Evolutionary conservation across 2,329 filamentous ascomycete genomes (phyloP).

Genomic region (Leptographium wingfieldii): DNA sequence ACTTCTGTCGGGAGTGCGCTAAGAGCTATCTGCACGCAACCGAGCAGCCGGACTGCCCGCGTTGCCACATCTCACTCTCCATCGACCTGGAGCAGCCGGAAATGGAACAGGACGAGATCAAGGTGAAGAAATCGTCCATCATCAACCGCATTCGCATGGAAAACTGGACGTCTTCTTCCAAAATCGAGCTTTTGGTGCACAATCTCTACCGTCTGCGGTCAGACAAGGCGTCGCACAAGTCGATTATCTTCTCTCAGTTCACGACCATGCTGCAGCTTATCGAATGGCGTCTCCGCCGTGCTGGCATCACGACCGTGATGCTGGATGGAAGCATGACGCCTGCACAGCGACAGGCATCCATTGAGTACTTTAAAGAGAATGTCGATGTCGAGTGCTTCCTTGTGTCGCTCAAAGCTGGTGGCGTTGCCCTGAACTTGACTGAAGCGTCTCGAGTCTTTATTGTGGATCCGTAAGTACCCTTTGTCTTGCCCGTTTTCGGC

Average conservation of each 20-base stretch:
- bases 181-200: slow-evolving; percentile 93
- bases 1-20: slow-evolving; percentile 75
- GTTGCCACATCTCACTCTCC: slow-evolving; percentile 76
- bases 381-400: slow-evolving; percentile 90
- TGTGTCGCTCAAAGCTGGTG: slow-evolving; percentile 90
- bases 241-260: slow-evolving; percentile 95
- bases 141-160: slow-evolving; percentile 99
- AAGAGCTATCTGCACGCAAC: slow-evolving; percentile 71
- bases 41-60: slow-evolving; percentile 68
- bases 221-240: slow-evolving; percentile 88
- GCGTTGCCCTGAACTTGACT: slow-evolving; percentile 88
- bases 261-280: slow-evolving; percentile 95
- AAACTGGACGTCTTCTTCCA: slow-evolving; percentile 95
- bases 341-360: slow-evolving; percentile 80
- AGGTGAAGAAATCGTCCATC: slow-evolving; percentile 90
- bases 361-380: slow-evolving; percentile 94
- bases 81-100: slow-evolving; percentile 94
- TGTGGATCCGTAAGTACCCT: slow-evolving; percentile 67
- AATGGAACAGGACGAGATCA: slow-evolving; percentile 77
- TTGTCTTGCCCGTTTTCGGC: not conserved
- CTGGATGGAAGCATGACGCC: slow-evolving; percentile 96
- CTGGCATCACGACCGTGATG: slow-evolving; percentile 98
- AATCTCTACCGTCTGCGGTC: slow-evolving; percentile 85
- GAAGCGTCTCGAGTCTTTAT: slow-evolving; percentile 94
- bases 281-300: slow-evolving; percentile 88